Evolutionary conservation across 768 basidiomycete genomes (phyloP).

Genomic region (Paxillus rubicundulus): DNA sequence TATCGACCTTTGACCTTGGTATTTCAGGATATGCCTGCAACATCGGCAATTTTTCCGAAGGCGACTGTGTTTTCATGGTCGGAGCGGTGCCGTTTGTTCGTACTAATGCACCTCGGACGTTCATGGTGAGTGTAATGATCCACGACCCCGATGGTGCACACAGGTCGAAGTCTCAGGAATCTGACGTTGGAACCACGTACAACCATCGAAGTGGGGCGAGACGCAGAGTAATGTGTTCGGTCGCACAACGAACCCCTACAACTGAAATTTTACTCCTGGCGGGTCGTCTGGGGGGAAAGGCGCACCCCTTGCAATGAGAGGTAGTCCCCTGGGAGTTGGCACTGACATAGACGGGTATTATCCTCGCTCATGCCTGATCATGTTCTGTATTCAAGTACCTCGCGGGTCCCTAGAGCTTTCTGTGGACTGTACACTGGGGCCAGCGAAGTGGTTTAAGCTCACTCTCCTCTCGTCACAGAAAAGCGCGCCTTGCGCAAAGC

Average conservation of each 20-base stretch:
- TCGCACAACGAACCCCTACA: conserved; percentile 73
- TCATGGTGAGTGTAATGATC: conserved; percentile 49
- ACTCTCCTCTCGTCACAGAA: no score
- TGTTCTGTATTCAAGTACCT: neutral
- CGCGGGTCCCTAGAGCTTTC: conserved; percentile 68
- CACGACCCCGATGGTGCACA: neutral
- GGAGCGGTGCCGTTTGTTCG: conserved; percentile 75
- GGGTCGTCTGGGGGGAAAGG: conserved; percentile 90
- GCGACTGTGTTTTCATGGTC: conserved; percentile 62
- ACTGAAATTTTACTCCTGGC: conserved; percentile 68
- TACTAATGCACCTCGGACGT: conserved; percentile 75
- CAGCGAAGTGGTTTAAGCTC: no score
- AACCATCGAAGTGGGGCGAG: conserved; percentile 63
- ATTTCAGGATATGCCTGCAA: conserved; percentile 47
- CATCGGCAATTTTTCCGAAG: conserved; percentile 54
- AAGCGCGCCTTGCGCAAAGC: conserved; percentile 41
- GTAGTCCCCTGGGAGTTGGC: conserved; percentile 61
- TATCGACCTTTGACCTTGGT: conserved; percentile 8
- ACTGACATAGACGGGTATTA: conserved; percentile 77
- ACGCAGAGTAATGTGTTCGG: conserved; percentile 81
- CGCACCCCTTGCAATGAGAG: conserved; percentile 58
- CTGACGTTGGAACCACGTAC: neutral
- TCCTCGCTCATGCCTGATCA: neutral
- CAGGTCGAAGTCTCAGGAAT: no score
- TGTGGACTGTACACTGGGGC: conserved; percentile 71